Conservation (phyloP, 192 early-diverging fungal species). For the Rhizophagus clarus region DNA sequence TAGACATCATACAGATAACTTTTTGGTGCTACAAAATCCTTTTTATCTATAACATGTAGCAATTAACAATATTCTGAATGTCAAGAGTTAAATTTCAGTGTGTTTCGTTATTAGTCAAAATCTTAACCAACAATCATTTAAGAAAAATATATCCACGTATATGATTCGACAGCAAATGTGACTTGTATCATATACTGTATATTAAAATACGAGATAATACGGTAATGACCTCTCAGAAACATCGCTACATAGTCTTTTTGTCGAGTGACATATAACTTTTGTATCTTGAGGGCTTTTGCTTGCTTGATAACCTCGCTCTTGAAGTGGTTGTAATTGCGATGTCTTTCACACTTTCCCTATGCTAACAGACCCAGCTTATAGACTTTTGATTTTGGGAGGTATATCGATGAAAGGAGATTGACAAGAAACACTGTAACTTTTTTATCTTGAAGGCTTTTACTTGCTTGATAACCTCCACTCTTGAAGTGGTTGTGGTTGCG, state of each 20-base stretch:
- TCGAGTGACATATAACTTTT: conserved; percentile 18
- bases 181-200: no score
- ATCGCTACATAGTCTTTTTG: not conserved
- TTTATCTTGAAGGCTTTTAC: conserved; percentile 27
- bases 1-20: conserved; percentile 22
- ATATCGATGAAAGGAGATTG: no score
- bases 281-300: conserved; percentile 29
- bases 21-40: conserved; percentile 26
- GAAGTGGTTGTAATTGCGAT: conserved; percentile 23
- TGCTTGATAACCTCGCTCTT: conserved; percentile 23
- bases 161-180: no score
- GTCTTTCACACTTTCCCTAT: conserved; percentile 18
- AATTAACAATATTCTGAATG: not conserved
- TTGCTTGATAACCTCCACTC: conserved; percentile 23
- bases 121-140: no score
- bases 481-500: conserved; percentile 26
- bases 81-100: no score
- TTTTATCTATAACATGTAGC: conserved; percentile 18
- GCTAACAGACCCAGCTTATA: conserved; percentile 10
- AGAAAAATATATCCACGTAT: no score
- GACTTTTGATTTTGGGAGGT: conserved; percentile 9
- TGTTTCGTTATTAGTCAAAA: no score
- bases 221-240: no score
- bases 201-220: no score
- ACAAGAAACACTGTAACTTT: conserved; percentile 19